These are phyloP conservation scores for Aphanoascus verrucosus DNA, from an alignment of 2,329 filamentous ascomycete genomes.

Conservation along the genomic window DNA sequence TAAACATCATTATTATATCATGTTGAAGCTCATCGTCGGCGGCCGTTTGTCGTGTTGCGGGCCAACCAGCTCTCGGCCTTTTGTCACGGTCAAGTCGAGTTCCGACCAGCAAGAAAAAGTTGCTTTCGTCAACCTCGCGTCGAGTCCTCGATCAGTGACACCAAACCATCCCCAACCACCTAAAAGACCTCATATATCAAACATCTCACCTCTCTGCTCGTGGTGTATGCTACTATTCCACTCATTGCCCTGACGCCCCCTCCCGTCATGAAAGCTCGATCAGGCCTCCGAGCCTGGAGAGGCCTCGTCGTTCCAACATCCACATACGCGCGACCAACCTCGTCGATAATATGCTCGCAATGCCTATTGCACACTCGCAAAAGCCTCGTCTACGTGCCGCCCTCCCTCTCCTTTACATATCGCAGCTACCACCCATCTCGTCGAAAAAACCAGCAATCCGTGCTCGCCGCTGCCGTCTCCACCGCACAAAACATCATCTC, in stretches of 20 bases:
- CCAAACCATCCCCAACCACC: not conserved
- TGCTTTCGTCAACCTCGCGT: conserved; percentile 4
- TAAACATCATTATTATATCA: not conserved
- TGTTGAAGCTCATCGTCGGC: not conserved
- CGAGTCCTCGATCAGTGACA: not conserved
- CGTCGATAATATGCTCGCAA: conserved; percentile 33
- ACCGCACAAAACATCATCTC: conserved; percentile 43
- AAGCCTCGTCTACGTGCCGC: conserved; percentile 21
- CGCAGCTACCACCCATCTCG: conserved; percentile 33
- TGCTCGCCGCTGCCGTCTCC: conserved; percentile 38
- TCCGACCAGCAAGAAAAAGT: conserved; percentile 4
- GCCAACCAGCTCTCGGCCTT: conserved; percentile 4
- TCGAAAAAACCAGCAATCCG: conserved; percentile 29
- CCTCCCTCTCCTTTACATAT: conserved; percentile 20
- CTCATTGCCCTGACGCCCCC: not conserved
- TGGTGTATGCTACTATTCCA: not conserved
- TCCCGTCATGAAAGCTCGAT: conserved; percentile 14
- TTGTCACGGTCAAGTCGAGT: not conserved
- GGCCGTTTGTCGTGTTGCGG: not conserved
- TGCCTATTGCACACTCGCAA: conserved; percentile 26
- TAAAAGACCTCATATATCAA: not conserved
- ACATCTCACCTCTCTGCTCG: not conserved
- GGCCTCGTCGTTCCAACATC: conserved; percentile 11
- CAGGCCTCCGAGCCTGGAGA: conserved; percentile 15
- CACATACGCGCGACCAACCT: conserved; percentile 19